Conservation (phyloP, 2,329 filamentous ascomycete species). For the Beauveria caledonica region DNA sequence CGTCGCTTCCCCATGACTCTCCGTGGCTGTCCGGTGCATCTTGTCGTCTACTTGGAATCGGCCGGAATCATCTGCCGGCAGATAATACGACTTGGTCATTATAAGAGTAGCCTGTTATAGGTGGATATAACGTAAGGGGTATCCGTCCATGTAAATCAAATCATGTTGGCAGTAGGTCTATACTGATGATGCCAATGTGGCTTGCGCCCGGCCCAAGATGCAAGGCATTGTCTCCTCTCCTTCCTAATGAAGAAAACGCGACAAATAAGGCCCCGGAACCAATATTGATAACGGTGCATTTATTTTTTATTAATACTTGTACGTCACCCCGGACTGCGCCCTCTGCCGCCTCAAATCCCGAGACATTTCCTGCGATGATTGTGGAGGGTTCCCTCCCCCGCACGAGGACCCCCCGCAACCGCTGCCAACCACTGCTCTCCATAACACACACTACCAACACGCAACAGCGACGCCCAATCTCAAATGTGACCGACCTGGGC, state of each 20-base stretch:
- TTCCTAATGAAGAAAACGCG: not conserved
- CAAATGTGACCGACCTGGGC: not conserved
- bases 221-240: not conserved
- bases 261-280: not conserved
- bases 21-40: no score
- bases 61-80: not conserved
- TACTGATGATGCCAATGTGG: not conserved
- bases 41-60: not conserved
- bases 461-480: not conserved
- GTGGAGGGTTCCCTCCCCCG: not conserved
- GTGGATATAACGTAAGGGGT: not conserved
- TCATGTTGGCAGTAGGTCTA: no score
- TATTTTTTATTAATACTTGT: no score
- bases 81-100: not conserved
- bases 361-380: no score
- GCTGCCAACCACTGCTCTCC: no score
- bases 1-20: no score
- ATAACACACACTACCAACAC: not conserved
- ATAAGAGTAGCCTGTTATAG: not conserved
- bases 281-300: not conserved
- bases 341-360: not conserved
- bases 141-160: not conserved
- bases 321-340: not conserved
- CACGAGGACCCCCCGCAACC: no score
- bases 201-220: not conserved